Evolutionary conservation across 2,329 filamentous ascomycete genomes (phyloP).

Genomic region (Rhynchosporium secalis): DNA sequence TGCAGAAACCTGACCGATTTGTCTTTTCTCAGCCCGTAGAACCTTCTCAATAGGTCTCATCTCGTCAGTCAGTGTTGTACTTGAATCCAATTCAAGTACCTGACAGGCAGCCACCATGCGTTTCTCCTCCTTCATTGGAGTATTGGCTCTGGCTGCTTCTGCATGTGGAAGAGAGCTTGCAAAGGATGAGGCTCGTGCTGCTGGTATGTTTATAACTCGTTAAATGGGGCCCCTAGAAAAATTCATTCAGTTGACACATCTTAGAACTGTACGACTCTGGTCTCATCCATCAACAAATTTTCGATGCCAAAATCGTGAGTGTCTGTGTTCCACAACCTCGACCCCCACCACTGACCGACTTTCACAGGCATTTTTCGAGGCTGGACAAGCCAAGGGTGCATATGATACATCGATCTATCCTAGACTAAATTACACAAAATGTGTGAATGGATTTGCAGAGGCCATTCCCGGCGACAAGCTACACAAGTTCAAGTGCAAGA

Average conservation of each 20-base stretch:
- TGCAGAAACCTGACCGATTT: not conserved
- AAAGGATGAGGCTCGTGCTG: slow-evolving; percentile 14
- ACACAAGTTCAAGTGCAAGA: slow-evolving; percentile 51
- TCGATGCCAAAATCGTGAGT: slow-evolving; percentile 21
- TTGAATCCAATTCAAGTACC: not conserved
- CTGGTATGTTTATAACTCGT: slow-evolving; percentile 6
- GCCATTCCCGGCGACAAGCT: slow-evolving; percentile 48
- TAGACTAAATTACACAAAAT: slow-evolving; percentile 44
- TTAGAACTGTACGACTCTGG: slow-evolving; percentile 21
- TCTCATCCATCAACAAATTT: slow-evolving; percentile 19
- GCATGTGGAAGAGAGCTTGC: slow-evolving; percentile 6
- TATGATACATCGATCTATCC: slow-evolving; percentile 43
- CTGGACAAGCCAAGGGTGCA: slow-evolving; percentile 40
- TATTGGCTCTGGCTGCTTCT: slow-evolving; percentile 7
- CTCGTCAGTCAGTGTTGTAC: not conserved
- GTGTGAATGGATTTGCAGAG: slow-evolving; percentile 46
- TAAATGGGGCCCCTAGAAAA: not conserved
- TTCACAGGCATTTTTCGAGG: slow-evolving; percentile 29
- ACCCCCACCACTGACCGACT: not conserved
- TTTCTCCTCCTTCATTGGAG: slow-evolving; percentile 14
- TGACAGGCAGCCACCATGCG: slow-evolving; percentile 7
- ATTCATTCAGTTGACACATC: not conserved
- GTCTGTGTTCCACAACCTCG: not conserved
- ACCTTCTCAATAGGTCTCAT: slow-evolving; percentile 10
- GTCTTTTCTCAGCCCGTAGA: not conserved